Percentiles rank a stretch among this genome's conserved stretches.
Evolutionary conservation across 1,139 yeast genomes (phyloP).

Genomic region (Saccharomyces hybrid): DNA sequence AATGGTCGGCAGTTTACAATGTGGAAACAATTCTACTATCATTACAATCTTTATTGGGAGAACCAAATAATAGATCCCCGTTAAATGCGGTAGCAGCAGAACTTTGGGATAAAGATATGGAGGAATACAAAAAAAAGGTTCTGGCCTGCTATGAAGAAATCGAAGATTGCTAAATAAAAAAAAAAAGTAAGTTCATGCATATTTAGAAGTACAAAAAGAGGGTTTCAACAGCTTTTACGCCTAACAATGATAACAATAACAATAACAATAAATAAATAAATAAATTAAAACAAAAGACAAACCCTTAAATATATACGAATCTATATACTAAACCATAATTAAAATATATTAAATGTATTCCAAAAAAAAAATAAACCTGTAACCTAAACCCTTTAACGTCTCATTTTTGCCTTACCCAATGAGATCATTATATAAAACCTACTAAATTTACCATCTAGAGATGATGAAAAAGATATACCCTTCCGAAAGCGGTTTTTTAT

Average conservation of each 20-base stretch:
- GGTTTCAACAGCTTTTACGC: background rate
- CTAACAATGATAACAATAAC: background rate
- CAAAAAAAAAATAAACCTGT: background rate
- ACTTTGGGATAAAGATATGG: conserved; percentile 39
- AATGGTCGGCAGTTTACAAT: conserved; percentile 62
- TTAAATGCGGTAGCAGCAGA: conserved; percentile 43
- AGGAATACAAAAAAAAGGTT: conserved; percentile 39
- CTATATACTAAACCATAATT: background rate
- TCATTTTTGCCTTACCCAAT: background rate
- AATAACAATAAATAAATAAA: background rate
- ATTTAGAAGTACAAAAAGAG: too few relatives aligned
- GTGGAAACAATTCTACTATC: conserved; percentile 54
- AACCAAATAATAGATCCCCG: conserved; percentile 48
- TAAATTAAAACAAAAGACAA: background rate
- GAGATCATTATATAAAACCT: background rate
- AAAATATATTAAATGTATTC: background rate
- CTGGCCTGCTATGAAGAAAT: conserved; percentile 39
- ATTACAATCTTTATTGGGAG: conserved; percentile 49
- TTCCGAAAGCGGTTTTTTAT: background rate
- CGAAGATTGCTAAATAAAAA: conserved; percentile 16
- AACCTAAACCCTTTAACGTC: background rate
- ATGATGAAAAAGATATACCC: background rate
- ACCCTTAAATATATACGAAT: background rate
- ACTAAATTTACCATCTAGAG: background rate
- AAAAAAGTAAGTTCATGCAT: too few relatives aligned